Base-by-base conservation (phyloP, 306 rosid genomes). In the Alnus rubra region DNA sequence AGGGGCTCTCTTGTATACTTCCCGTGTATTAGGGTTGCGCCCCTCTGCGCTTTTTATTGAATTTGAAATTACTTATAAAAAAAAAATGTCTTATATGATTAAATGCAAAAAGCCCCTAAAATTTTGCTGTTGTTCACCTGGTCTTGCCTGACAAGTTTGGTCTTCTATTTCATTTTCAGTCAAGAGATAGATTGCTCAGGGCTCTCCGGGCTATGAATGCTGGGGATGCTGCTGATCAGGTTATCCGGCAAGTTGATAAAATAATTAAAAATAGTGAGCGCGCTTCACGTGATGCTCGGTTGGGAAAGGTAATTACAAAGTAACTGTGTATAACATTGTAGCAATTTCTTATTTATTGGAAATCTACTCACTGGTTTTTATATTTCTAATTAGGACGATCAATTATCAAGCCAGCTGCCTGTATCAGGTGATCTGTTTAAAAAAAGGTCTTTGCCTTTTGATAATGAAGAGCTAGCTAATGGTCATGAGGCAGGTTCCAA, bases 161-260 rank as follows among this genome's bases (percentile, higher is more conserved):
- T 69, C 73, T 45, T 69, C 68, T 56, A 31, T 63, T 55, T 65
- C 56, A 54, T 80, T 87, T 84, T 72, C 96, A 95, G 99, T 86
- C 96, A 39, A 93, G 98, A 86, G 99, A 95, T 70, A 89, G 86
- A 79, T 85, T 95, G 84, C 62, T 91, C 73, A 88, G 89, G 90
- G 90, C 89, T 81, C 87, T 95, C 76, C 89, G 99, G 73, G 89
- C 91, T 76, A 91, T 95, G 88, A 90, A 90, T 90, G 98, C 96
- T 28, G 99, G 97, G 71, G 99, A 95, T 73, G 97, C 98, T 35
- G 94, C 93, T 52, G 99, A 95, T 89, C 99, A 93, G 84, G 98
- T 89, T 56, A 88, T 95, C 82, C 89, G 98, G 72, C 99, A 93
- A 83, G 96, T 93, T 39, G 99, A 93, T 82, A 95, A 89, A 86